phyloP scores from a whole-genome alignment of 2,329 filamentous ascomycete species.

The Aaosphaeria arxii region DNA sequence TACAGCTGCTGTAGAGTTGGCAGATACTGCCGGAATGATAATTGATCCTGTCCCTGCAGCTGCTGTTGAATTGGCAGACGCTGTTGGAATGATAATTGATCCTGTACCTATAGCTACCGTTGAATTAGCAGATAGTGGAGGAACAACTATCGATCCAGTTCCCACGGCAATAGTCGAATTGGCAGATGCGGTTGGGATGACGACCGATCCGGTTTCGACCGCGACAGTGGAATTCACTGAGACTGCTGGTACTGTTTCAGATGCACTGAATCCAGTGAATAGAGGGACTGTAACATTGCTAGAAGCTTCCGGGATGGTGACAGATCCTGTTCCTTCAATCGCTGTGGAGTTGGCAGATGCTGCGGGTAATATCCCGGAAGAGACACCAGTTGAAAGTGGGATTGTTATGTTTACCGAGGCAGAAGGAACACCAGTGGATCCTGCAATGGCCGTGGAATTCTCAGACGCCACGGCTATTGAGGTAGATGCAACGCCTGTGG shows the following conservation, averaged over 20 bases:
- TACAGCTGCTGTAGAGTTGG: background rate
- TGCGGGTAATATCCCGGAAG: background rate
- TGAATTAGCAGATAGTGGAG: constrained; percentile 1
- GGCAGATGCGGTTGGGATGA: constrained; percentile 1
- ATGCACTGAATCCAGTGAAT: background rate
- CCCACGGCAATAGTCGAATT: constrained; percentile 3
- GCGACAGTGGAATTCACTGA: constrained; percentile 2
- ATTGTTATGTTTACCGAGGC: background rate
- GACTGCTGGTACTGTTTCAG: background rate
- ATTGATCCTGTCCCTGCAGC: background rate
- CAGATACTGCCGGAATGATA: background rate
- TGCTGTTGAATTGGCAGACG: background rate
- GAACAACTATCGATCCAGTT: background rate
- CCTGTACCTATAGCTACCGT: constrained; percentile 1
- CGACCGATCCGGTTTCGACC: background rate
- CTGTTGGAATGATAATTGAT: background rate
- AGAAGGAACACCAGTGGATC: background rate
- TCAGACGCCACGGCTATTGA: constrained; percentile 1
- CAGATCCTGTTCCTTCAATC: background rate
- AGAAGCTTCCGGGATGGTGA: background rate
- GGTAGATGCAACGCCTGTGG: background rate
- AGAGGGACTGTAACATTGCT: background rate
- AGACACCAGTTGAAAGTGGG: background rate
- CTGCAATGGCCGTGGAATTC: constrained; percentile 2
- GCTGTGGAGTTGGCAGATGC: constrained; percentile 5